Conservation (phyloP, 192 early-diverging fungal genomes). For the Podila clonocystis region DNA sequence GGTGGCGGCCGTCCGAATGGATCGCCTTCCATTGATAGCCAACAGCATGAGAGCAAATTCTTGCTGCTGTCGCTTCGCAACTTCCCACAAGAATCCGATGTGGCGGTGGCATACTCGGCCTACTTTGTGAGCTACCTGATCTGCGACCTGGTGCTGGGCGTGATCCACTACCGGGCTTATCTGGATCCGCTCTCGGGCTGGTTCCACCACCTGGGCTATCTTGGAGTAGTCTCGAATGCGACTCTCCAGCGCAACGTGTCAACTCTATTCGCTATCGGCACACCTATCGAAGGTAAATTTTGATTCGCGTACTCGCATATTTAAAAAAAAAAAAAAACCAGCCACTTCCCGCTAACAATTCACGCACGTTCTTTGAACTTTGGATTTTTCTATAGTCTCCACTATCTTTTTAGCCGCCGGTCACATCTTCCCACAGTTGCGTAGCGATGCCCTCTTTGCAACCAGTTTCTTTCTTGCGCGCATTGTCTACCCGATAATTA, state of each 20-base stretch:
- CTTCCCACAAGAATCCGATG: slow-evolving; percentile 23
- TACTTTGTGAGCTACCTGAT: slow-evolving; percentile 48
- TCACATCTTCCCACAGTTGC: slow-evolving; percentile 40
- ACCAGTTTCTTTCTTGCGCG: slow-evolving; percentile 26
- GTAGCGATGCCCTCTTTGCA: slow-evolving; percentile 33
- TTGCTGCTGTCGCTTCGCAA: slow-evolving; percentile 19
- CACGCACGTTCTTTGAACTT: not conserved
- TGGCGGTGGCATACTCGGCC: slow-evolving; percentile 32
- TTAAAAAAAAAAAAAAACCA: not conserved
- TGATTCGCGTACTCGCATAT: too few relatives aligned
- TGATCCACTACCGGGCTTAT: slow-evolving; percentile 24
- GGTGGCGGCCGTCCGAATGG: not conserved
- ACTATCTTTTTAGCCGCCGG: slow-evolving; percentile 42
- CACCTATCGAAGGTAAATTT: slow-evolving; percentile 42
- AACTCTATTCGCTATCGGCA: slow-evolving; percentile 35
- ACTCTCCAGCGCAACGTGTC: slow-evolving; percentile 25
- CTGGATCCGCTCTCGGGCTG: slow-evolving; percentile 45
- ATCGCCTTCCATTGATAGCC: not conserved
- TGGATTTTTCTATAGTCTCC: slow-evolving; percentile 12
- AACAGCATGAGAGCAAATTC: not conserved
- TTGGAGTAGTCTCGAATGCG: slow-evolving; percentile 21
- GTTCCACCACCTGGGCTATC: slow-evolving; percentile 36
- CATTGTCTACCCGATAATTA: slow-evolving; percentile 27
- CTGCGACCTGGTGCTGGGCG: slow-evolving; percentile 33
- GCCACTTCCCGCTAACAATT: not conserved